Base-by-base conservation (phyloP, 106 monocot genomes). In the Vanilla planifolia region DNA sequence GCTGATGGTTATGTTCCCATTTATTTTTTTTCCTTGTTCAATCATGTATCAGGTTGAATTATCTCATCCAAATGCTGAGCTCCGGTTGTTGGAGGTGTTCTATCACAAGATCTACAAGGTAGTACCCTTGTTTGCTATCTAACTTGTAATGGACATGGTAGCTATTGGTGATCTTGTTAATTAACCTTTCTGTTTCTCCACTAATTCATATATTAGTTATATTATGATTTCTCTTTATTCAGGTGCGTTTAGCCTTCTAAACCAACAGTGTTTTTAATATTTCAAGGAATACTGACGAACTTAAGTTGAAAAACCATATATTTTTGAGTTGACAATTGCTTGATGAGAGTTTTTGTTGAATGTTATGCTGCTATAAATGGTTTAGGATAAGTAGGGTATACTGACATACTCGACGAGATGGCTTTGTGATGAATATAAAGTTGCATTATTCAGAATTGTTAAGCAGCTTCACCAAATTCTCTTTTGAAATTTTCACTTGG, bases 71-170 rank as follows among this genome's bases (percentile, higher is more conserved):
- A 63, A 81, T 73, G 79, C 92, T 46, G 92, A 93, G 66, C 71
- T 93, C 27, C 68, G 88, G 43, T 67, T 88, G 67, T 77, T 93
- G 37, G 92, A 88, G 63, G 81, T 93, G 28, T 88, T 88, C 65
- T 85, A 77, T 51, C 83, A 87, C 71, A 93, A 93, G 62, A 93
- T 93, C 17, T 84, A 84, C 26, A 93, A 93, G 92, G 92, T 93
- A 74, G 16, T 37, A 15, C 33, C 14, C 9, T 32, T 27, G 4
- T 7, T 23, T 52, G n/a, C n/a, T n/a, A n/a, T n/a, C n/a, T n/a
- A 63, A 48, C n/a, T n/a, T n/a, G n/a, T n/a, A n/a, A n/a, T n/a
- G n/a, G n/a, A n/a, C n/a, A n/a, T n/a, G n/a, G n/a, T n/a, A n/a
- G n/a, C n/a, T n/a, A n/a, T n/a, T n/a, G n/a, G n/a, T n/a, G n/a